Base-by-base conservation (phyloP, 352 stramenopile genomes). In the Phytophthora nicotianae region DNA sequence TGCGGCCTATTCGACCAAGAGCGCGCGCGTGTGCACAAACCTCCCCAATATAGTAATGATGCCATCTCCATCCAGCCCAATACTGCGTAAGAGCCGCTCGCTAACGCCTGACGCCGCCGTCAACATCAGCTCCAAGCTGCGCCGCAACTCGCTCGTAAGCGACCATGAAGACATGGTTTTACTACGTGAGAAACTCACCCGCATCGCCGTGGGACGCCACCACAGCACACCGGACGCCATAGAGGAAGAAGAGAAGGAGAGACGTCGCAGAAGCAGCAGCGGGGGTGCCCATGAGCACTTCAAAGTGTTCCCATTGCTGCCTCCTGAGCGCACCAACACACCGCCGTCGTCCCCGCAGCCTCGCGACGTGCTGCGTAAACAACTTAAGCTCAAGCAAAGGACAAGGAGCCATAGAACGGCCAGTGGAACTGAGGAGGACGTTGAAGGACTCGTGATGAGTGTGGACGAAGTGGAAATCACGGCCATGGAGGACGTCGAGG, bases 281-380 rank as follows among this genome's bases (percentile, higher is more conserved):
- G 53, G 46, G 45, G 37, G 19, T 32, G 23, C 23, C 21, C 58
- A 14, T 20, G 52, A 60, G 59, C 67, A 66, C 24, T 90, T 90
- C 37, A 75, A 79, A 50, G 60, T 81, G 51, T 85, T 90, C 43
- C 59, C 71, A 0, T 48, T 86, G 50, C 58, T 74, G 5, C 55
- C 62, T 3, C 55, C 68, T 1, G 83, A 90, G 13, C 73, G 78
- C 0, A 76, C 85, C 8, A 86, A 66, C 48, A 94, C 86, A 50
- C 86, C 86, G 26, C 86, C 86, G 37, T 91, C 83, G 29, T 94
- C 86, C 14, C 85, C 86, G 9, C 86, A 94, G 68, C 86, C 86
- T 3, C 68, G 83, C 2, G 83, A 92, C 50, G 63, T 92, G 37
- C 57, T 94, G 32, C 75, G 83, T n/a, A 86, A 82, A 57, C 84